Evolutionary conservation across 2,329 filamentous ascomycete species (phyloP).

Genomic region (Penicillium frequentans): DNA sequence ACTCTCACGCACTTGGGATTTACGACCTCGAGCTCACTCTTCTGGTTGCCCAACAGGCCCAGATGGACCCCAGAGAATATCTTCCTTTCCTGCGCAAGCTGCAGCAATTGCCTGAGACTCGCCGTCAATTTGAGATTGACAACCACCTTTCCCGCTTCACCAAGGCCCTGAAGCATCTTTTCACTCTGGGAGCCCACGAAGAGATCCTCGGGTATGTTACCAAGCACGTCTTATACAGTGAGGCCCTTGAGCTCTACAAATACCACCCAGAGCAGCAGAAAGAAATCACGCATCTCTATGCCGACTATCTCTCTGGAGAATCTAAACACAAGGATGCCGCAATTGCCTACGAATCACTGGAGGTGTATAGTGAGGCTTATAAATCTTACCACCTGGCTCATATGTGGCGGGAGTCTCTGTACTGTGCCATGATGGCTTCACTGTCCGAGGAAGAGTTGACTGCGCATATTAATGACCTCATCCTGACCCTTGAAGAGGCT

Average conservation of each 20-base stretch:
- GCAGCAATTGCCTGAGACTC: constrained; percentile 68
- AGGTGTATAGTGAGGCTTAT: constrained; percentile 71
- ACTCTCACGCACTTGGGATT: constrained; percentile 83
- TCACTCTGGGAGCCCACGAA: constrained; percentile 70
- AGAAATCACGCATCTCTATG: constrained; percentile 75
- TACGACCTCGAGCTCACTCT: constrained; percentile 90
- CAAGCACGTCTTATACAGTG: constrained; percentile 76
- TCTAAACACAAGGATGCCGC: constrained; percentile 85
- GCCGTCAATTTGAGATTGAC: constrained; percentile 81
- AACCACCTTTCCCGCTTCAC: constrained; percentile 74
- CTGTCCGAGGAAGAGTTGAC: constrained; percentile 60
- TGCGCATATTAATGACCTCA: constrained; percentile 71
- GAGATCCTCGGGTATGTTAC: constrained; percentile 76
- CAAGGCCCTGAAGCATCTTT: constrained; percentile 78
- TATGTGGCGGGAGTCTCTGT: constrained; percentile 89
- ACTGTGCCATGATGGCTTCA: constrained; percentile 69
- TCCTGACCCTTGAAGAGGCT: constrained; percentile 73
- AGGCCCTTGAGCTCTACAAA: constrained; percentile 77
- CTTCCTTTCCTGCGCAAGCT: constrained; percentile 89
- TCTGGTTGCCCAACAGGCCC: constrained; percentile 90
- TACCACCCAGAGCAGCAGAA: constrained; percentile 70
- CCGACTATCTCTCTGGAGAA: constrained; percentile 69
- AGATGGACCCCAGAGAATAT: constrained; percentile 93
- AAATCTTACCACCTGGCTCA: constrained; percentile 81
- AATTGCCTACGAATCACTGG: constrained; percentile 82